phyloP scores from a whole-genome alignment of 257 asterid genomes.

The Jasminum sambac region DNA sequence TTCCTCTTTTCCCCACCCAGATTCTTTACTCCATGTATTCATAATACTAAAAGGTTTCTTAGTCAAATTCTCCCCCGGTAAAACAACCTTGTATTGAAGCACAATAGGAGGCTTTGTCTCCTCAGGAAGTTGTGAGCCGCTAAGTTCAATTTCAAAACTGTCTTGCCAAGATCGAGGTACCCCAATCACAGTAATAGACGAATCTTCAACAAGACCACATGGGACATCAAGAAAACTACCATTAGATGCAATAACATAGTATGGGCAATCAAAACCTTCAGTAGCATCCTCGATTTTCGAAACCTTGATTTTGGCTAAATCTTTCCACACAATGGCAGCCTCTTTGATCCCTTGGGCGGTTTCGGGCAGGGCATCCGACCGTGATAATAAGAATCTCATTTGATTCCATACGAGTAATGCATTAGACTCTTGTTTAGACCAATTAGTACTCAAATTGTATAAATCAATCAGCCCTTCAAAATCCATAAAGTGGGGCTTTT shows the following conservation, averaged over 20 bases:
- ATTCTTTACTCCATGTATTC: constrained; percentile 76
- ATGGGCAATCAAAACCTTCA: constrained; percentile 46
- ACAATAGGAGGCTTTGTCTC: constrained; percentile 65
- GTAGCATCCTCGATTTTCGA: constrained; percentile 24
- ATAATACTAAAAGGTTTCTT: constrained; percentile 68
- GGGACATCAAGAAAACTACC: constrained; percentile 56
- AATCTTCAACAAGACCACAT: constrained; percentile 84
- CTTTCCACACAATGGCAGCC: constrained; percentile 61
- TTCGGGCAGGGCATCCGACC: constrained; percentile 87
- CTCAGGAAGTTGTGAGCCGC: constrained; percentile 54
- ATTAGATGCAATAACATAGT: constrained; percentile 43
- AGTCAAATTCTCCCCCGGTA: constrained; percentile 77
- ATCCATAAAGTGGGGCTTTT: constrained; percentile 43
- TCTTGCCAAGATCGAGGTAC: constrained; percentile 53
- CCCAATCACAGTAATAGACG: constrained; percentile 84
- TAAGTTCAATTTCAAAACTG: constrained; percentile 64
- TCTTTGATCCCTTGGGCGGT: constrained; percentile 81
- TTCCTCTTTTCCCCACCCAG: constrained; percentile 87
- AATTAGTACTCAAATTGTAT: constrained; percentile 44
- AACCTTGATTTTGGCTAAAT: constrained; percentile 41
- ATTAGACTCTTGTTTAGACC: constrained; percentile 41
- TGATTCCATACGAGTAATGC: constrained; percentile 60
- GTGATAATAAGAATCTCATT: constrained; percentile 63
- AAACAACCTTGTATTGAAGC: constrained; percentile 58
- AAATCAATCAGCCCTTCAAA: constrained; percentile 54